Base-by-base conservation (phyloP, 805 yeast species). In the Saccharomycopsis sp. region DNA sequence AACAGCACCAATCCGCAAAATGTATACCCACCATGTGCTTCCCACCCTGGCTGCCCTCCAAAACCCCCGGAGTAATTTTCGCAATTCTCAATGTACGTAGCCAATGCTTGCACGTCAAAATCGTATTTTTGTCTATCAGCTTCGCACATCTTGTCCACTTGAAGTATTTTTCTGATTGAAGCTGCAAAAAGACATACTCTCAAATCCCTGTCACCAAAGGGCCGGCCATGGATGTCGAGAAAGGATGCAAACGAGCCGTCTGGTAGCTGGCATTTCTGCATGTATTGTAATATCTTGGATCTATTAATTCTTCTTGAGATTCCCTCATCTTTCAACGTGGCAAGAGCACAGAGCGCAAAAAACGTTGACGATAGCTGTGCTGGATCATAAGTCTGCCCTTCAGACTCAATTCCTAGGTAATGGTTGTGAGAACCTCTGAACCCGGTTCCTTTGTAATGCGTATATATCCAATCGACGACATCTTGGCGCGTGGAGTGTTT, bases 1-100 rank as follows among this genome's bases (percentile, higher is more conserved):
- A 86, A 63, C 1, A 82, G 58, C 0, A 81, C 80, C 18, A 88
- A 51, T 0, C 83, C 95, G 60, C 96, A 88, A 53, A 75, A 89
- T 0, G 95, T 81, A 45, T 82, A 67, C 0, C 97, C 98, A 5
- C 86, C 77, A 60, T 89, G 96, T 2, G 87, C 66, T 57, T 89
- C 98, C 10, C 65, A 60, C 29, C 55, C 53, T 3, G 62, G 57
- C 5, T 46, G 34, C 18, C 71, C 69, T 4, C 88, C 81, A 34
- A 84, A 59, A 0, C 95, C 96, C 1, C 96, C 96, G 52, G 71
- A 76, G 50, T 59, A 68, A 23, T 66, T 60, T 29, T 64, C 54
- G 7, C 61, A 52, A 0, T 55, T 38, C 15, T 43, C 17, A 1
- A 79, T 57, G 53, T 66, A 76, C 0, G 45, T 42, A 3, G 55